phyloP scores from a whole-genome alignment of 2,329 filamentous ascomycete genomes.

The Stachybotrys elegans region DNA sequence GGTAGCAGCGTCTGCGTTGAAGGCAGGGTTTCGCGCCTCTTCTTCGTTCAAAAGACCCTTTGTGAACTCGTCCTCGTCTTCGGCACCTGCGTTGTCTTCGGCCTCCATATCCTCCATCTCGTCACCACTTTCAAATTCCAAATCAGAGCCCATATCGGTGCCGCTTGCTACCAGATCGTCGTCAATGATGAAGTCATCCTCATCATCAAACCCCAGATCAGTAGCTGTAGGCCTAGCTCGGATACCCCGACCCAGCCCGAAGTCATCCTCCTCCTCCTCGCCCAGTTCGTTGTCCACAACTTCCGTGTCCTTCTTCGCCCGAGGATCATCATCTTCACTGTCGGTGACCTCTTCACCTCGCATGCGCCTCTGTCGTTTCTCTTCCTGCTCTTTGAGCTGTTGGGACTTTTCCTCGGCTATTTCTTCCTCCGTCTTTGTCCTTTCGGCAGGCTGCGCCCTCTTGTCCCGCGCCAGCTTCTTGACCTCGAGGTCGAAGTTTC shows the following conservation, averaged over 20 bases:
- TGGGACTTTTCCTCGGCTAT: slow-evolving; percentile 71
- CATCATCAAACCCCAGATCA: slow-evolving; percentile 76
- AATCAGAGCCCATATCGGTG: slow-evolving; percentile 62
- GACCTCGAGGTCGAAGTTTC: slow-evolving; percentile 81
- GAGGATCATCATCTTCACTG: slow-evolving; percentile 52
- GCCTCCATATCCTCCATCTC: slow-evolving; percentile 45
- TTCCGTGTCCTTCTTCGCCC: slow-evolving; percentile 31
- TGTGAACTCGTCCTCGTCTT: slow-evolving; percentile 66
- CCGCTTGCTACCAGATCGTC: slow-evolving; percentile 81
- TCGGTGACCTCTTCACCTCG: slow-evolving; percentile 68
- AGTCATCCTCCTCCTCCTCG: slow-evolving; percentile 49
- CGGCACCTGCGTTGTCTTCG: slow-evolving; percentile 32
- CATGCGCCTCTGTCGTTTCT: slow-evolving; percentile 81
- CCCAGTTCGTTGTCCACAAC: slow-evolving; percentile 26
- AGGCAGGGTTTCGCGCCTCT: slow-evolving; percentile 49
- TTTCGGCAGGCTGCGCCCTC: slow-evolving; percentile 77
- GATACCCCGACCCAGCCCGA: slow-evolving; percentile 56
- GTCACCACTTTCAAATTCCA: slow-evolving; percentile 48
- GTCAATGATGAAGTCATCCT: slow-evolving; percentile 90
- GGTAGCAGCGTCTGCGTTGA: slow-evolving; percentile 39
- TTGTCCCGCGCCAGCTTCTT: slow-evolving; percentile 80
- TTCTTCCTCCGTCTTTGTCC: slow-evolving; percentile 90
- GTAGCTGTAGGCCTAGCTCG: slow-evolving; percentile 51
- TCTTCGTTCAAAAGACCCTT: slow-evolving; percentile 59
- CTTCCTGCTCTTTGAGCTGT: slow-evolving; percentile 74